Base-by-base conservation (phyloP, 2,329 filamentous ascomycete genomes). In the Elsinoe ampelina region DNA sequence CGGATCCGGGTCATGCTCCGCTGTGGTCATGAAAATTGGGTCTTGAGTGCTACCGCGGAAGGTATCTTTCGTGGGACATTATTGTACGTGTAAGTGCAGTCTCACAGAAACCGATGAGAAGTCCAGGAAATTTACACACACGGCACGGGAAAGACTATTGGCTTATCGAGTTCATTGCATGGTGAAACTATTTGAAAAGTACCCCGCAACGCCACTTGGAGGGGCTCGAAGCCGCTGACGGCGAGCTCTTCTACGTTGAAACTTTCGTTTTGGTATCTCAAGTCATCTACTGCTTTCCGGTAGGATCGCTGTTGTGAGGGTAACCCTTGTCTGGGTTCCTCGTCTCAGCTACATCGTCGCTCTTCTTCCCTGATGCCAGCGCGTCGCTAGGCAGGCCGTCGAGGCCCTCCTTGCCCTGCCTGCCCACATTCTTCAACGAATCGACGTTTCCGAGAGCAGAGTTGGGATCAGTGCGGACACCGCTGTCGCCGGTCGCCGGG, bases 361-460 rank as follows among this genome's bases (percentile, higher is more conserved):
- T 30, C 68, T 72, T 74, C 54, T 67, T 64, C 61, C 75, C 79
- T 52, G 73, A 71, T 13, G 74, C 68, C n/a, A 74, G 73, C 45
- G 81, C 82, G 68, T 87, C 84, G 67, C 79, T 80, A 15, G 83
- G 82, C 19, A 81, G 70, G 2, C 75, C 75, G 8, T 73, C 68
- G 10, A 85, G 69, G 36, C 74, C 73, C 34, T 87, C 83, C 61
- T 75, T 73, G 17, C 75, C 84, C 69, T 87, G 77, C 43, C 85
- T 77, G 11, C 84, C 86, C 57, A 87, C 77, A 39, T 70, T 65
- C 57, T 65, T 63, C 67, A 77, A 82, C 68, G 85, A 72, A 65
- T 80, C 78, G 43, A 76, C 75, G 3, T 77, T 73, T 12, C 72
- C 77, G 20, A 74, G 77, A 43, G 70, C 69, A 15, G 50, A 39